Base-by-base conservation (phyloP, 768 basidiomycete species). In the Lentinula guzmanii region DNA sequence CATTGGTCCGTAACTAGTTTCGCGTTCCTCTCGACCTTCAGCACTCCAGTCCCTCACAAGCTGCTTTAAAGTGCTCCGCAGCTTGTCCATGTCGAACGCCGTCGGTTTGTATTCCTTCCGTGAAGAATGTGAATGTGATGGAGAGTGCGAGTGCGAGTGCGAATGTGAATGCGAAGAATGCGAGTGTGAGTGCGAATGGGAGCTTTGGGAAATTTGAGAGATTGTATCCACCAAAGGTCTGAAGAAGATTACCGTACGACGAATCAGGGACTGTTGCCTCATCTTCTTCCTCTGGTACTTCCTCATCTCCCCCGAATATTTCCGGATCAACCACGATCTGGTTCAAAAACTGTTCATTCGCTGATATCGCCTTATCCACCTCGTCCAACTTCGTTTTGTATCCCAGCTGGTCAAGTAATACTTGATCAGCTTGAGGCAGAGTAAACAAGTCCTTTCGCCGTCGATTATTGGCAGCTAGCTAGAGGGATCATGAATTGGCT, bases 31-130 rank as follows among this genome's bases (percentile, higher is more conserved):
- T 64, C 75, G 79, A 1, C 95, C 95, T 89, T 95, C 89, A 64
- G 79, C 82, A 62, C 90, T 91, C 95, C 95, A 98, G 69, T 98
- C 95, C 11, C 95, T 82, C 9, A 94, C 94, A 56, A 96, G 89
- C 67, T 96, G 94, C 69, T 96, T 93, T 42, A 98, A 73, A 0
- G 95, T 96, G 68, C 93, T 95, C 61, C 94, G 77, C 43, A 98
- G 76, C 69, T 96, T 95, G 70, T 97, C 93, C 86, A 91, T 89
- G 66, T 93, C 90, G 63, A 83, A 82, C 41, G 92, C 90, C 0
- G 82, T 85, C 0, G 86, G 82, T 61, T 75, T 65, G 79, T 80
- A 53, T 70, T 72, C 46, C 72, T 67, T 52, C 62, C 70, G 50
- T 39, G 65, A 2, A 43, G 34, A 59, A 57, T 72, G 72, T 5